Conservation (phyloP, 1,284 basidiomycete genomes). For the Ustilago sp. region DNA sequence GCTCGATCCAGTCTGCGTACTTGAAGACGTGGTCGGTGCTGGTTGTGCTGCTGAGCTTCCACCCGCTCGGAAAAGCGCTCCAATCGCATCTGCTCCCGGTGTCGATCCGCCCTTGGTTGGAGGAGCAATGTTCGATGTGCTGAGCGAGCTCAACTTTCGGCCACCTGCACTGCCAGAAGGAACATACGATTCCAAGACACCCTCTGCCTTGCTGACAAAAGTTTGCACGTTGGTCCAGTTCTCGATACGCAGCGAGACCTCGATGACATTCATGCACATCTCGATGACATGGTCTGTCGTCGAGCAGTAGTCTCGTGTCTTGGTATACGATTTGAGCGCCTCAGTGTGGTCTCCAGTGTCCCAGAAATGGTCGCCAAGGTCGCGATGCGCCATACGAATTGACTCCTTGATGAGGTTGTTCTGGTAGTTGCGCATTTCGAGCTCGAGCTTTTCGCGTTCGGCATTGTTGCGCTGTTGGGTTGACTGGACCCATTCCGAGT, state of each 20-base stretch:
- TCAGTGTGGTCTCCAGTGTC: slow-evolving; percentile 77
- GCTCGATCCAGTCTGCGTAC: slow-evolving; percentile 20
- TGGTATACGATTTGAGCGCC: slow-evolving; percentile 82
- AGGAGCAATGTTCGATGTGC: slow-evolving; percentile 35
- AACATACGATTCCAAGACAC: slow-evolving; percentile 79
- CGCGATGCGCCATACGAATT: slow-evolving; percentile 87
- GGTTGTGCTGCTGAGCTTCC: slow-evolving; percentile 41
- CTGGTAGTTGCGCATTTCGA: slow-evolving; percentile 87
- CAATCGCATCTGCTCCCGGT: slow-evolving; percentile 61
- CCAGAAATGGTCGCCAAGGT: slow-evolving; percentile 81
- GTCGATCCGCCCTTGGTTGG: slow-evolving; percentile 48
- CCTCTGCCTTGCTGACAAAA: slow-evolving; percentile 90
- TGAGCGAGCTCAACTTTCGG: slow-evolving; percentile 58
- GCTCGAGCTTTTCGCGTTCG: slow-evolving; percentile 81
- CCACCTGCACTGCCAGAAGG: slow-evolving; percentile 70
- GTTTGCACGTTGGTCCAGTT: slow-evolving; percentile 85
- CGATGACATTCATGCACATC: slow-evolving; percentile 72
- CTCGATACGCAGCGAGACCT: slow-evolving; percentile 81
- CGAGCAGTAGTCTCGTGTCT: slow-evolving; percentile 86
- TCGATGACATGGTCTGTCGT: slow-evolving; percentile 86
- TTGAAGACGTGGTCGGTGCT: slow-evolving; percentile 2
- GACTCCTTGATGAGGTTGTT: slow-evolving; percentile 95
- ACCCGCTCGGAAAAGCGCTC: slow-evolving; percentile 66
- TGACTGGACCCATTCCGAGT: slow-evolving; percentile 77
- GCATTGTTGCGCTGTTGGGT: slow-evolving; percentile 75